Evolutionary conservation across 2,329 filamentous ascomycete genomes (phyloP).

Genomic region (Pseudopyricularia javanii): DNA sequence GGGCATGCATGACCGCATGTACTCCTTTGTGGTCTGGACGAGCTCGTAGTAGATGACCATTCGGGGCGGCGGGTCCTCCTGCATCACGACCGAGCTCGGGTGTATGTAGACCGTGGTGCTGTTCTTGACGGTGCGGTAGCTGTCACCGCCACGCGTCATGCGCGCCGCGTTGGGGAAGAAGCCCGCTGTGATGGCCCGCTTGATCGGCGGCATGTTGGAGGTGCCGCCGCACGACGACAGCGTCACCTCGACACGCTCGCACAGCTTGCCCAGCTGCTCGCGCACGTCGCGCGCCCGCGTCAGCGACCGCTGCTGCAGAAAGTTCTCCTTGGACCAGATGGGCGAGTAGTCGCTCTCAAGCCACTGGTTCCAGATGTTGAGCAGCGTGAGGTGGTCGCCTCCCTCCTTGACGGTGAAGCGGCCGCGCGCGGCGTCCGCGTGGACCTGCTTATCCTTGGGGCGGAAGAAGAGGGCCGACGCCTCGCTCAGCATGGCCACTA

Average conservation of each 20-base stretch:
- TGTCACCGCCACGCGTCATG: constrained; percentile 71
- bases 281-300: constrained; percentile 82
- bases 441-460: constrained; percentile 93
- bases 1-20: constrained; percentile 79
- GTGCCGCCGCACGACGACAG: constrained; percentile 52
- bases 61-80: constrained; percentile 61
- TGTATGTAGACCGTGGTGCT: constrained; percentile 85
- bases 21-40: constrained; percentile 78
- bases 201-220: constrained; percentile 64
- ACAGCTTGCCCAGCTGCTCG: constrained; percentile 83
- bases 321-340: constrained; percentile 87
- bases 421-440: constrained; percentile 80
- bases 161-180: constrained; percentile 92
- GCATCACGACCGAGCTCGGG: constrained; percentile 70
- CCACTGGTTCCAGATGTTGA: constrained; percentile 95
- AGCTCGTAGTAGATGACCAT: constrained; percentile 83
- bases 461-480: constrained; percentile 83
- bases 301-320: constrained; percentile 80
- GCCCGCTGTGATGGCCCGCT: constrained; percentile 77
- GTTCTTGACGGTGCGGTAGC: constrained; percentile 85
- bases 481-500: constrained; percentile 91
- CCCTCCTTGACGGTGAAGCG: constrained; percentile 85
- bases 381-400: constrained; percentile 75
- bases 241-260: constrained; percentile 81
- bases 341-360: constrained; percentile 81